These are phyloP conservation scores for Ceriops decandra DNA, from an alignment of 345 rosid species.

Conservation along the genomic window DNA sequence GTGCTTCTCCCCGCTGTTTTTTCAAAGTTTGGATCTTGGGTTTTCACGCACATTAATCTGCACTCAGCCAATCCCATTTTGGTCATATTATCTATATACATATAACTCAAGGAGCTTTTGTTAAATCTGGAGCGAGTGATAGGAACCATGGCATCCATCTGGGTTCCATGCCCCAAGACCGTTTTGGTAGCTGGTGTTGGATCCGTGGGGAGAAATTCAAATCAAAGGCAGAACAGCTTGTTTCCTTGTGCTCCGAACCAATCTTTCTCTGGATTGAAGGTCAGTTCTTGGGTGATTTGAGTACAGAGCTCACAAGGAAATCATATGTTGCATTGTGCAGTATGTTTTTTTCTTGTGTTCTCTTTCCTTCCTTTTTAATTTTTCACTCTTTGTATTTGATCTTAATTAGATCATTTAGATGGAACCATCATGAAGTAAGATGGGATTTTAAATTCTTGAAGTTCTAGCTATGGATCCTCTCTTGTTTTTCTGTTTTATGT, in stretches of 20 bases:
- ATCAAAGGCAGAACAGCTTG: conserved; percentile 27
- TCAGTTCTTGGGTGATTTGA: conserved; percentile 7
- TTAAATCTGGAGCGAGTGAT: not conserved
- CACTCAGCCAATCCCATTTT: not conserved
- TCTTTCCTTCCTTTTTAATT: too few species aligned
- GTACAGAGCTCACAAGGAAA: not conserved
- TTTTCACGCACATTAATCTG: not conserved
- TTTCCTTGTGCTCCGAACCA: conserved; percentile 21
- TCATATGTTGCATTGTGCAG: too few species aligned
- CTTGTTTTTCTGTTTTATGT: too few species aligned
- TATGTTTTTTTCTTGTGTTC: too few species aligned
- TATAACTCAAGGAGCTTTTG: not conserved
- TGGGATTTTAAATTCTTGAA: too few species aligned
- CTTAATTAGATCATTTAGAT: too few species aligned
- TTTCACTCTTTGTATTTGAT: too few species aligned
- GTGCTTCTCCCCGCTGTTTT: not conserved
- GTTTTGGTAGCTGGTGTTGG: conserved; percentile 38
- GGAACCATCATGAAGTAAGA: too few species aligned
- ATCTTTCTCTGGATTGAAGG: conserved; percentile 41
- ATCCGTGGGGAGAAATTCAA: conserved; percentile 23
- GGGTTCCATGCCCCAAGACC: conserved; percentile 65
- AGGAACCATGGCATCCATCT: conserved; percentile 55
- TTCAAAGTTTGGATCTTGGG: not conserved
- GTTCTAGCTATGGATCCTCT: too few species aligned
- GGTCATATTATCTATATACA: not conserved